These are phyloP conservation scores for Filobasidium floriforme DNA, from an alignment of 768 basidiomycete species.

Conservation along the genomic window DNA sequence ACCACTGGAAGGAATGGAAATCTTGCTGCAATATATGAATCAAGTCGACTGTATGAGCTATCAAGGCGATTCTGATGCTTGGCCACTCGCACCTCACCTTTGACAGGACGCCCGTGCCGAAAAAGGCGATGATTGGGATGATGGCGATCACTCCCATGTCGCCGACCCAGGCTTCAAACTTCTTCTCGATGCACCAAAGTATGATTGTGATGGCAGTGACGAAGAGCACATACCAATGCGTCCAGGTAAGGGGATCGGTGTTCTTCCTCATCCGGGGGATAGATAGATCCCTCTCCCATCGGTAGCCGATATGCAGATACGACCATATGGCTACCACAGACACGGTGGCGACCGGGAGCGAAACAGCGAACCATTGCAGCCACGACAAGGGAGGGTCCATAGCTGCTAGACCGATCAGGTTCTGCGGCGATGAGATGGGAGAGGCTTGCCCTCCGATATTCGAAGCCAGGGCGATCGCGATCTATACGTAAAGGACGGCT, in stretches of 20 bases:
- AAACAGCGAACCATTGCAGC: conserved; percentile 88
- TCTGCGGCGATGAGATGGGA: conserved; percentile 96
- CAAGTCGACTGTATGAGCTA: too few relatives aligned
- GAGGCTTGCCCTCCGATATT: conserved; percentile 97
- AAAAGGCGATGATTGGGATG: conserved; percentile 85
- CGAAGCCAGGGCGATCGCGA: conserved; percentile 94
- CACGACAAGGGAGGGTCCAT: conserved; percentile 84
- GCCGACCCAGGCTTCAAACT: conserved; percentile 66
- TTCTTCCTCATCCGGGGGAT: conserved; percentile 79
- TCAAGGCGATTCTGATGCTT: not conserved
- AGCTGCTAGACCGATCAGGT: conserved; percentile 77
- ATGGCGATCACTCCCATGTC: conserved; percentile 98
- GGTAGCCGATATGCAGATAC: conserved; percentile 73
- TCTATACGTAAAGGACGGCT: conserved; percentile 48
- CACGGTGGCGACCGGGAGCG: conserved; percentile 77
- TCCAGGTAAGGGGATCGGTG: conserved; percentile 67
- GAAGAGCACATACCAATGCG: conserved; percentile 82
- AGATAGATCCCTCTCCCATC: conserved; percentile 57
- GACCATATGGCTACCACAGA: conserved; percentile 89
- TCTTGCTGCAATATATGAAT: conserved; percentile 60
- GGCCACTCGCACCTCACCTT: conserved; percentile 55
- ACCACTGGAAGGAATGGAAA: conserved; percentile 72
- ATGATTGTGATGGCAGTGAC: conserved; percentile 77
- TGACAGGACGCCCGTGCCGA: conserved; percentile 82
- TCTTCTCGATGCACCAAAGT: conserved; percentile 81